These are phyloP conservation scores for Trifolium dubium DNA, from an alignment of 306 rosid genomes.

Conservation along the genomic window DNA sequence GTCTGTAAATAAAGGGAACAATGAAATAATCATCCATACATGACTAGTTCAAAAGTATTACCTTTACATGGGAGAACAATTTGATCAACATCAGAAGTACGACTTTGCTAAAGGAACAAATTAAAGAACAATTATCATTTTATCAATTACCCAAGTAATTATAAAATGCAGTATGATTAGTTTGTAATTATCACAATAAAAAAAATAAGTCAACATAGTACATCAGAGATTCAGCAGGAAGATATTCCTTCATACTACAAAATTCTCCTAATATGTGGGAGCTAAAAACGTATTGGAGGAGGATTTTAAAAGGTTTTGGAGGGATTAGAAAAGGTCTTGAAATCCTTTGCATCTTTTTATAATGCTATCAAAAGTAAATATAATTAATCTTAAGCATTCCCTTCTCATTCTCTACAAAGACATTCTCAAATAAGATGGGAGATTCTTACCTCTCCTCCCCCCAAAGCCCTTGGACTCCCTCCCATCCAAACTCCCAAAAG, in stretches of 20 bases:
- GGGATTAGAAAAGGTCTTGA: neutral
- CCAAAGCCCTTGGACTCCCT: neutral
- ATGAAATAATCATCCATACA: conserved; percentile 19
- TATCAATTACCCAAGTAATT: neutral
- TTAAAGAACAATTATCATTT: conserved; percentile 10
- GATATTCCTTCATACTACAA: no score
- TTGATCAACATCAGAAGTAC: neutral
- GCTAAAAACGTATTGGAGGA: no score
- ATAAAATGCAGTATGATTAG: conserved; percentile 2
- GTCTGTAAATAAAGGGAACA: conserved; percentile 53
- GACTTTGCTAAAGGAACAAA: conserved; percentile 30
- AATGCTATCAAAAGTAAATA: neutral
- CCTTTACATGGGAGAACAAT: conserved; percentile 4
- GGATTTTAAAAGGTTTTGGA: no score
- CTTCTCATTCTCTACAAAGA: neutral
- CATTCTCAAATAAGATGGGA: neutral
- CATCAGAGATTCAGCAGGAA: neutral
- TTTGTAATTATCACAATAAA: conserved; percentile 23
- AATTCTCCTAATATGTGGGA: no score
- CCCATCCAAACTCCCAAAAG: neutral
- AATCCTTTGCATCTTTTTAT: neutral
- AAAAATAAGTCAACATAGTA: conserved; percentile 22
- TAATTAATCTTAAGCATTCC: neutral
- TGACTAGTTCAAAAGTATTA: conserved; percentile 27
- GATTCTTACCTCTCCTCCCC: neutral